Evolutionary conservation across 495 filamentous ascomycete species (phyloP), one percentile per base, ranked within the genome.

Genomic region (Usnea hakonensis): DNA sequence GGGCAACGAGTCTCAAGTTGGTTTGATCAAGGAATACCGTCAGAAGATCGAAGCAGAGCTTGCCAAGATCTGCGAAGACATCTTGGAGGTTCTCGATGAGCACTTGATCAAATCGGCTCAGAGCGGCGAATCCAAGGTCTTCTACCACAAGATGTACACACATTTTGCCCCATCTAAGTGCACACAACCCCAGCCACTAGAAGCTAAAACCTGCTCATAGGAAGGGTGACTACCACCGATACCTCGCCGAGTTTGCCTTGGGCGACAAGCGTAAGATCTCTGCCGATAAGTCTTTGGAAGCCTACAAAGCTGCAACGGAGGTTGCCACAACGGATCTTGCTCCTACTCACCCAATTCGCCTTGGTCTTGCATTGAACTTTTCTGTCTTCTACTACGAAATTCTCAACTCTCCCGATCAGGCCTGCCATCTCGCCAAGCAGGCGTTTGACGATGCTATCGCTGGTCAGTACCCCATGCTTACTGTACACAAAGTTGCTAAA

Each of bases 351-450:
- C 94, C 94, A 74, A 98, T 98, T 82, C 94, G 94, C 70, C 91
- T 98, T 57, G 94, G 94, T 73, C 86, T 98, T 67, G 94, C 94
- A 71, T 87, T 97, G 57, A 98, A 98, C 89, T 97, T 98, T 84
- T 98, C 94, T 50, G 94, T 98, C 71, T 98, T 98, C 84, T 97
- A 98, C 87, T 98, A 98, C 74, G 94, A 98, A 82, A 98, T 98
- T 77, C 83, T 97, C 70, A 98, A 97, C 82, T 94, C 94, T 26
- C 94, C 94, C 63, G 94, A 98, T 77, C 92, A 95, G 78, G 94
- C 94, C 68, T 97, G 94, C 86, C 94, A 97, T 74, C 88, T 98
- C 65, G 94, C 94, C 77, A 98, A 98, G 87, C 91, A 97, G 77
- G 93, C 95, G 33, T 98, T 98, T 70, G 94, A 98, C 75, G 94